These are phyloP conservation scores for Kazachstania psychrophila DNA, from an alignment of 805 yeast species.

Conservation along the genomic window DNA sequence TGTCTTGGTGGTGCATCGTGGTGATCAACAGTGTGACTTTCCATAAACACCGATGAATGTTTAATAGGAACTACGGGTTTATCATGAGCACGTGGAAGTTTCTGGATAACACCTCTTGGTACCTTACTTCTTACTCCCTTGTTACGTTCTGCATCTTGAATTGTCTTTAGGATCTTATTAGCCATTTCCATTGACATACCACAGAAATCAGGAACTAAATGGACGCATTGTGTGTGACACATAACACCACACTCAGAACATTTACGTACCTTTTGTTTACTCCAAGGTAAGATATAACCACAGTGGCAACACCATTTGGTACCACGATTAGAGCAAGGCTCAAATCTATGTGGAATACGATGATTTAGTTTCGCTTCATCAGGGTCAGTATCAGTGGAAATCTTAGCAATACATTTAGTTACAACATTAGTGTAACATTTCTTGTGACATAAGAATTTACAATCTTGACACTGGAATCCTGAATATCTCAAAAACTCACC, in stretches of 20 bases:
- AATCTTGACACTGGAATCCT: conserved; percentile 82
- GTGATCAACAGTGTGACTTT: neutral
- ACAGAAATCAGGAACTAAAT: conserved; percentile 94
- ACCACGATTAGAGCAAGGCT: conserved; percentile 83
- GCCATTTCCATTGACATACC: conserved; percentile 99
- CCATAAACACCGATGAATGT: conserved; percentile 2
- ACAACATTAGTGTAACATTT: conserved; percentile 74
- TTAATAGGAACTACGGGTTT: neutral
- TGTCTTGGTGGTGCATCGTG: neutral
- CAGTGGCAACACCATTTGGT: conserved; percentile 99
- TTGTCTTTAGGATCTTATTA: conserved; percentile 74
- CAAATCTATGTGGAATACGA: conserved; percentile 94
- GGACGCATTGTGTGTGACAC: conserved; percentile 90
- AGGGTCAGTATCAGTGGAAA: conserved; percentile 57
- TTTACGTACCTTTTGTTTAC: conserved; percentile 82
- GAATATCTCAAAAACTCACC: conserved; percentile 86
- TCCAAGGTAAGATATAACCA: conserved; percentile 94
- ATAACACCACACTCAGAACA: conserved; percentile 90
- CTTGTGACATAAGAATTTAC: conserved; percentile 71
- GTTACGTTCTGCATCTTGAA: conserved; percentile 55
- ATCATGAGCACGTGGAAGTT: conserved; percentile 3
- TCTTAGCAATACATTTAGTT: conserved; percentile 73
- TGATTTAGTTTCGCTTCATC: conserved; percentile 83
- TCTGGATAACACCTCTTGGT: conserved; percentile 4
- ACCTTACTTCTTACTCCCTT: conserved; percentile 12